Evolutionary conservation across 2,329 filamentous ascomycete species (phyloP), one percentile per base, ranked within the genome.

Genomic region (Trichoderma sp.): DNA sequence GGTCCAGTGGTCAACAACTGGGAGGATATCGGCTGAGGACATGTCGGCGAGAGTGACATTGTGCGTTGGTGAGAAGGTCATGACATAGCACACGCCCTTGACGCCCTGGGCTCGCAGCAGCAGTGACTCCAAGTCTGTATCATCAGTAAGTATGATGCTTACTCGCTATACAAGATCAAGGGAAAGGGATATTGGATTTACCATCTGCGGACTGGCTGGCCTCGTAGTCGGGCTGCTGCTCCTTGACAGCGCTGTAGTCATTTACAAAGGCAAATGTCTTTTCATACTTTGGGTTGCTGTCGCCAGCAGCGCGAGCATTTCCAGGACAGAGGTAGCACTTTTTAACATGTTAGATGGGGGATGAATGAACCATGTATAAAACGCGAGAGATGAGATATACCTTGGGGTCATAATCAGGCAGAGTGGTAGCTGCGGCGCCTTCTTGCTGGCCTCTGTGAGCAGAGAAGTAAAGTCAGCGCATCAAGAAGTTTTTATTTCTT

Each of bases 181-280:
- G 7, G 13, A 14, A 11, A 18, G 0, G 4, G 7, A 24, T 28
- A 49, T 7, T 7, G 18, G 18, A 10, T n/a, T 4, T 73, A 77
- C 79, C 75, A 73, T 86, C 77, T 28, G 78, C 78, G 5, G 79
- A 80, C 11, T 75, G 66, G 4, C 81, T 77, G 2, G 80, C 79
- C 43, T 79, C 77, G 80, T 98, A 99, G 59, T 92, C 89, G 34
- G 90, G 89, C 80, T 99, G 96, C 71, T 92, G 86, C 81, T 97
- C 94, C 81, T 97, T 97, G 61, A 99, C 95, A 2, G 96, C 96
- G 76, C 93, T 96, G 81, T 96, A 99, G 79, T 99, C 96, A 76
- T 99, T 99, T 73, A 98, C 91, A 76, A 99, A 99, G 49, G 95
- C 91, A 78, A 96, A 98, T 0, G 94, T 97, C 75, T 88, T 88